phyloP scores from a whole-genome alignment of 306 rosid genomes.

The Dryas drummondii region DNA sequence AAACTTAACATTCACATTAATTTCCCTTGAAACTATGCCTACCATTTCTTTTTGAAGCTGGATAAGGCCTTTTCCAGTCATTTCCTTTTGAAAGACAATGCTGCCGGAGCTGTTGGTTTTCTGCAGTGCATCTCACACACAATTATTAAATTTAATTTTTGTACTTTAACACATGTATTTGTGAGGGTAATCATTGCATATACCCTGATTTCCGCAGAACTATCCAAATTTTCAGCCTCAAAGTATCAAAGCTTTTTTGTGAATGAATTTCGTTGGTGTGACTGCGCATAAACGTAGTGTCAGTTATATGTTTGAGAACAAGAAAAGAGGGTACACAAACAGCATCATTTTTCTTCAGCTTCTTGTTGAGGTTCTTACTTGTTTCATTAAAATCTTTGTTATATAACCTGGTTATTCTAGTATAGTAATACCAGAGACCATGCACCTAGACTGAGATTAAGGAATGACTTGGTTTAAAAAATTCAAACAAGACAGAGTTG shows the following conservation, averaged over 20 bases:
- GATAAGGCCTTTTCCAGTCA: not conserved
- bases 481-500: too few species aligned
- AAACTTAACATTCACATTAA: not conserved
- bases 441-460: too few species aligned
- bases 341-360: too few species aligned
- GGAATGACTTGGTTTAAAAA: too few species aligned
- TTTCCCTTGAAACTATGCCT: not conserved
- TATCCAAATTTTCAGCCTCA: not conserved
- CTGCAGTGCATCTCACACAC: not conserved
- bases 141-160: not conserved
- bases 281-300: too few species aligned
- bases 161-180: not conserved
- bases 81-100: not conserved
- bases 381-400: too few species aligned
- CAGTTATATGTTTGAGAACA: too few species aligned
- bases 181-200: not conserved
- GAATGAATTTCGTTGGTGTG: too few species aligned
- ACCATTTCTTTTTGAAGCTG: not conserved
- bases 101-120: not conserved
- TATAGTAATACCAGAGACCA: too few species aligned
- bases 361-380: too few species aligned
- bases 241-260: not conserved
- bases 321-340: too few species aligned
- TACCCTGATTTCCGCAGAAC: not conserved
- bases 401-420: too few species aligned